Evolutionary conservation across 306 rosid genomes (phyloP).

Genomic region (Cicer bijugum): DNA sequence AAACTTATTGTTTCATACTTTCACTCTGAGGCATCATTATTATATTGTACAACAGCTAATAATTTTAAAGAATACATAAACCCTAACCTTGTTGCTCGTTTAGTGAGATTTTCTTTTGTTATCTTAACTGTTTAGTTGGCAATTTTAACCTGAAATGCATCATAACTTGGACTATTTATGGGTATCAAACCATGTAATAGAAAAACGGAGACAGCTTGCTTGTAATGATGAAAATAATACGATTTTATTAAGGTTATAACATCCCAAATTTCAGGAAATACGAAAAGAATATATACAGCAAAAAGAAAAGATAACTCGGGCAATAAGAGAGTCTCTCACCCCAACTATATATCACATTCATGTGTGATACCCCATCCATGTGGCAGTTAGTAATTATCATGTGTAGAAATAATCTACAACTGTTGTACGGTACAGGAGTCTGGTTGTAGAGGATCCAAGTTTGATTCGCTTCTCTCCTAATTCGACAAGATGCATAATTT

Average conservation of each 20-base stretch:
- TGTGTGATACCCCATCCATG: too few species aligned
- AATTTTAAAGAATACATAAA: not conserved
- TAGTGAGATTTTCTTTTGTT: not conserved
- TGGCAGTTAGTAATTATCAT: too few species aligned
- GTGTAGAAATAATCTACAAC: too few species aligned
- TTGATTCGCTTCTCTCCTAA: too few species aligned
- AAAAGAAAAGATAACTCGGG: not conserved
- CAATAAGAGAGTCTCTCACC: not conserved
- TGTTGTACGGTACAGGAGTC: too few species aligned
- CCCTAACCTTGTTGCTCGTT: not conserved
- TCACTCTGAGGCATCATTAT: slow-evolving; percentile 1
- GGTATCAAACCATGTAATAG: not conserved
- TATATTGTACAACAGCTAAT: slow-evolving; percentile 31
- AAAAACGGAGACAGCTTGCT: not conserved
- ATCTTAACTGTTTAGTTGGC: not conserved
- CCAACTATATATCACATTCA: too few species aligned
- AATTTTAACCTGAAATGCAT: not conserved
- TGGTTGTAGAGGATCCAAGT: too few species aligned
- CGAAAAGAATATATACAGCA: not conserved
- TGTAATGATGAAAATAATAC: not conserved
- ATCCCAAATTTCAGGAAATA: not conserved
- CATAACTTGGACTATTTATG: not conserved
- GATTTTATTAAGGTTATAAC: not conserved
- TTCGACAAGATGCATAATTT: too few species aligned
- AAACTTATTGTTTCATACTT: slow-evolving; percentile 10